Base-by-base conservation (phyloP, 2,329 filamentous ascomycete genomes). In the Cladobotryum protrusum region DNA sequence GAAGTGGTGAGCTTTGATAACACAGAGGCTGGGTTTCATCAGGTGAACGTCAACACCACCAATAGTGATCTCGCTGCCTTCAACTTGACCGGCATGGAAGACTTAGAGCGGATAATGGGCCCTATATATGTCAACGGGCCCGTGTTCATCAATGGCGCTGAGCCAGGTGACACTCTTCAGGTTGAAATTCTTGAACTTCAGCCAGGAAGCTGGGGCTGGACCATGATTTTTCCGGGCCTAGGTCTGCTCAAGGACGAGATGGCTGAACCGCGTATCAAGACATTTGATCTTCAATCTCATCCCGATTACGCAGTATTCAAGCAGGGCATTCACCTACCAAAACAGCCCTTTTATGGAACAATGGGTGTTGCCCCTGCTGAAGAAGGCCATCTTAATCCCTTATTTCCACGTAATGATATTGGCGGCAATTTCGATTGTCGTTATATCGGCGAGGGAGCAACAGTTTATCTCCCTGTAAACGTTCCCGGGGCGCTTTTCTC, bases 371-470 rank as follows among this genome's bases (percentile, higher is more conserved):
- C 76, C 0, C 75, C 72, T 1, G 69, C 66, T 9, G 64, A 61
- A 11, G 63, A 67, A 18, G 73, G 70, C 20, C 70, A 75, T 42
- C 69, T 75, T 46, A 67, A 67, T 20, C 78, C 72, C 3, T 74
- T 79, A 15, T 76, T 75, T 19, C 76, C 76, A 1, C 72, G 72
- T 44, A 66, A 72, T 20, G 47, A 49, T 5, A 73, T 70, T 3
- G 76, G 77, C 43, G 76, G 76, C n/a, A 80, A 79, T 57, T 69
- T 80, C 43, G 77, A 80, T 59, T 77, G 75, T 53, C 72, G 72
- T 39, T 70, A 78, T 53, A 57, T 78, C 32, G 72, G 68, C 5
- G 62, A 66, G 3, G 76, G 76, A 0, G 67, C 72, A 1, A 68
- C 63, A 5, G 63, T 79, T 17, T 77, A 72, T 57, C 65, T 79